Evolutionary conservation across 306 rosid genomes (phyloP), one percentile per base, ranked within the genome.

Genomic region (Ziziphus jujuba): DNA sequence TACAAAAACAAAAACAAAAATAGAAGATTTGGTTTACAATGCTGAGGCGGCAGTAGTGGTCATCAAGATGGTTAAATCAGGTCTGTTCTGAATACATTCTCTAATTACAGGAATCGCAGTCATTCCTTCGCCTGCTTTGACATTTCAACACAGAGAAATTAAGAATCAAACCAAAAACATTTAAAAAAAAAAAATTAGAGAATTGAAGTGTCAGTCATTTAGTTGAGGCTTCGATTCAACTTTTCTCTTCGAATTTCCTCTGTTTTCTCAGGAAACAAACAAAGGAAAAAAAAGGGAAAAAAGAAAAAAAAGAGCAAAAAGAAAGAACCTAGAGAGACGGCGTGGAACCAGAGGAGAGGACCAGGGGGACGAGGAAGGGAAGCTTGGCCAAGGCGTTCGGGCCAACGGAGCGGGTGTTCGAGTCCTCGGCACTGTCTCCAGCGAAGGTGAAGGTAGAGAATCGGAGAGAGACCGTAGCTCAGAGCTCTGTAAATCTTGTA

Each of bases 311-410:
- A 11, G 12, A 38, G 1, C 43, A 17, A 59, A 44, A 70, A 11
- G n/a, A n/a, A n/a, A 5, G 16, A 69, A 84, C 89, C 92, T 78
- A 90, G 71, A 10, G 98, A 89, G 47, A 92, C 97, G 71, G 98
- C 98, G 72, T 92, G 97, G 76, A 92, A 83, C 97, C 97, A 92
- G 38, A 92, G 65, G 36, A 92, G 93, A 2, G 84, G 89, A 45
- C 97, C 96, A 0, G 74, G 84, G 0, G 78, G 88, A 2, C 96
- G 97, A 40, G 87, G 80, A 23, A 65, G 79, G 24, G 92, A 89
- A 31, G 96, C 80, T 31, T 68, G 78, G 50, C 96, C 98, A 7
- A 89, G 83, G 8, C 97, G 97, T 85, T 87, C 96, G 33, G 82
- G 80, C 98, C 95, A 92, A 7, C 91, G 89, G 48, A 40, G 71